These are phyloP conservation scores for Aureoboletus auriporus DNA, from an alignment of 768 basidiomycete species.

Conservation along the genomic window DNA sequence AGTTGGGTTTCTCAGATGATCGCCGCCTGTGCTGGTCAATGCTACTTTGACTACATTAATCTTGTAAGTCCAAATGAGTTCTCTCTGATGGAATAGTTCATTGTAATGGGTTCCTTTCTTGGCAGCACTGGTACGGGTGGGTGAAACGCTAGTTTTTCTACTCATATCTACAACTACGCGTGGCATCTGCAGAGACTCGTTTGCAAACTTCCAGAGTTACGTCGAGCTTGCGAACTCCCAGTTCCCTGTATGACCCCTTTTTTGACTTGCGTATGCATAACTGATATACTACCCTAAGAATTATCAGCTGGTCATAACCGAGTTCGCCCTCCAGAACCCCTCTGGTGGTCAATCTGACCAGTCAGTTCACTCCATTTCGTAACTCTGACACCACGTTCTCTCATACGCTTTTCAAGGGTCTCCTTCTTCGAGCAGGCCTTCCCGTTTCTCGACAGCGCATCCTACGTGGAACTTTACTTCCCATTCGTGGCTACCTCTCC, in stretches of 20 bases:
- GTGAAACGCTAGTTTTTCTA: neutral
- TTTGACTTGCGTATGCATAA: neutral
- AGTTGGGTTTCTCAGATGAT: conserved; percentile 36
- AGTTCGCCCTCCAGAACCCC: conserved; percentile 32
- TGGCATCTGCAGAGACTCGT: conserved; percentile 16
- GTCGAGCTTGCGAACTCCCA: conserved; percentile 22
- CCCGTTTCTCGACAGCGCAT: conserved; percentile 29
- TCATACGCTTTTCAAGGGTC: conserved; percentile 21
- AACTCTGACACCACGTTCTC: neutral
- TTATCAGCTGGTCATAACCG: conserved; percentile 26
- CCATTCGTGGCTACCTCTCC: conserved; percentile 34
- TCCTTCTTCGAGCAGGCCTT: conserved; percentile 33
- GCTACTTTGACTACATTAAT: conserved; percentile 36
- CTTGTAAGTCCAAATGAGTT: conserved; percentile 15
- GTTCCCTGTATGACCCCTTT: conserved; percentile 23
- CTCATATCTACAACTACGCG: neutral
- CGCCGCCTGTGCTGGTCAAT: conserved; percentile 30
- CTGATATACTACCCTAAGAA: conserved; percentile 13
- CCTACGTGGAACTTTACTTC: conserved; percentile 33
- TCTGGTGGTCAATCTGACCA: conserved; percentile 28
- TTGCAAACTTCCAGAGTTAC: conserved; percentile 26
- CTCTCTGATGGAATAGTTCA: neutral
- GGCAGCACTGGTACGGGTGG: conserved; percentile 31
- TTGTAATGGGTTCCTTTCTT: neutral
- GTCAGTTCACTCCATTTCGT: conserved; percentile 12